These are phyloP conservation scores for Clitopilus passeckerianus DNA, from an alignment of 768 basidiomycete species.

Conservation along the genomic window DNA sequence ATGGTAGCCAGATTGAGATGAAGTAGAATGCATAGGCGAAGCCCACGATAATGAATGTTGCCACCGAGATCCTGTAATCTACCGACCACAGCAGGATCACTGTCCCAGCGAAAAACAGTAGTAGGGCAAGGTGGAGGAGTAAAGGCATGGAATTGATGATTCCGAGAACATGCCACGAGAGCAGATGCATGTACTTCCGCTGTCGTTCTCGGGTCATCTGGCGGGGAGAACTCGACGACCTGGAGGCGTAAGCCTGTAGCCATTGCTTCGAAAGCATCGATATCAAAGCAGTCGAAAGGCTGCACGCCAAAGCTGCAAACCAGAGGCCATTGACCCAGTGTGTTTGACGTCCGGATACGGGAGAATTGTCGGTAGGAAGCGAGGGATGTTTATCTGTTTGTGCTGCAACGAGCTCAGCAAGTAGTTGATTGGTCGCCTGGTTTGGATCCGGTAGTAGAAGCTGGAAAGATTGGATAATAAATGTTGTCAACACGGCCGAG, in stretches of 20 bases:
- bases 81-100: constrained; percentile 36
- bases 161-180: constrained; percentile 32
- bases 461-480: constrained; percentile 37
- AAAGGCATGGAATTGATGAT: constrained; percentile 34
- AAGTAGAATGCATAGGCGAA: constrained; percentile 31
- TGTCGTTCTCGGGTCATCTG: constrained; percentile 33
- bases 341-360: constrained; percentile 18
- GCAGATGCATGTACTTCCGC: constrained; percentile 25
- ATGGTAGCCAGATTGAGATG: constrained; percentile 30
- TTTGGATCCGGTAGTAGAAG: constrained; percentile 26
- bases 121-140: constrained; percentile 33
- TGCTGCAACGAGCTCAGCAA: constrained; percentile 22
- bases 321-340: constrained; percentile 40
- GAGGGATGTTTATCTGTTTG: constrained; percentile 7
- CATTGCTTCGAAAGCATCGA: constrained; percentile 46
- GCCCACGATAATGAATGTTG: constrained; percentile 28
- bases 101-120: constrained; percentile 36
- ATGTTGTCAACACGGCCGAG: constrained; percentile 37
- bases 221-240: constrained; percentile 30
- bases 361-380: neutral
- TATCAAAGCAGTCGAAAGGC: constrained; percentile 34
- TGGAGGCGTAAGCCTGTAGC: constrained; percentile 28
- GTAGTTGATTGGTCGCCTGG: constrained; percentile 29
- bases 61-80: constrained; percentile 24
- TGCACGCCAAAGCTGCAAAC: constrained; percentile 38